phyloP scores from a whole-genome alignment of 768 basidiomycete species.

The Kwoniella bestiolae region DNA sequence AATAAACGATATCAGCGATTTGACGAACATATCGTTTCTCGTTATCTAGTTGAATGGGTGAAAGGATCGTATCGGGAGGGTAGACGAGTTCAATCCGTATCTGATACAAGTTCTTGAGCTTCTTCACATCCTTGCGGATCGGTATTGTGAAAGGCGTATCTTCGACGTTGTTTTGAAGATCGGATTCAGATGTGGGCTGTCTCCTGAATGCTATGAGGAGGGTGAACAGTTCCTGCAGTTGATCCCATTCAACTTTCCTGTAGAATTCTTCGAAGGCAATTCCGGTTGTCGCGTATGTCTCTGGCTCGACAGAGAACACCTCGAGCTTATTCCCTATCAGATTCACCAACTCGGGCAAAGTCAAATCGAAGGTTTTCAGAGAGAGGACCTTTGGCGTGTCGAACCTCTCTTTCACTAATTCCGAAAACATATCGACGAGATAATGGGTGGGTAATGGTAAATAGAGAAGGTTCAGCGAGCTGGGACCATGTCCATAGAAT shows the following conservation, averaged over 20 bases:
- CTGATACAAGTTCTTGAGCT: not conserved
- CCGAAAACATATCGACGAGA: not conserved
- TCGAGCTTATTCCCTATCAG: not conserved
- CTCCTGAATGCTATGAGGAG: not conserved
- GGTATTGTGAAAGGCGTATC: too few relatives aligned
- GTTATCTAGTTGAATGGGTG: not conserved
- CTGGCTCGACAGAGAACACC: not conserved
- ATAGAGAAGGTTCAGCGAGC: not conserved
- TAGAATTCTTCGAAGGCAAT: not conserved
- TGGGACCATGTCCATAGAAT: not conserved
- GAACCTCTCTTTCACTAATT: not conserved
- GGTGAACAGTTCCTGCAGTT: not conserved
- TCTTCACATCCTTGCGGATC: not conserved
- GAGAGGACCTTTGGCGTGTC: too few relatives aligned
- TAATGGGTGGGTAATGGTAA: not conserved
- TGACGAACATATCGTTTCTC: not conserved
- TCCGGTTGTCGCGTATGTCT: not conserved
- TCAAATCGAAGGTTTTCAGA: too few relatives aligned
- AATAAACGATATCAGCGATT: not conserved
- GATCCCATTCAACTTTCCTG: not conserved
- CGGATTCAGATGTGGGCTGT: not conserved
- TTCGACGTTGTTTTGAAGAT: not conserved
- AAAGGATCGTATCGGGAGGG: not conserved
- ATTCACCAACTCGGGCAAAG: not conserved
- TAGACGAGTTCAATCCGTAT: not conserved